Evolutionary conservation across 139 green algal genomes (phyloP).

Genomic region (Chlamydomonas incerta): DNA sequence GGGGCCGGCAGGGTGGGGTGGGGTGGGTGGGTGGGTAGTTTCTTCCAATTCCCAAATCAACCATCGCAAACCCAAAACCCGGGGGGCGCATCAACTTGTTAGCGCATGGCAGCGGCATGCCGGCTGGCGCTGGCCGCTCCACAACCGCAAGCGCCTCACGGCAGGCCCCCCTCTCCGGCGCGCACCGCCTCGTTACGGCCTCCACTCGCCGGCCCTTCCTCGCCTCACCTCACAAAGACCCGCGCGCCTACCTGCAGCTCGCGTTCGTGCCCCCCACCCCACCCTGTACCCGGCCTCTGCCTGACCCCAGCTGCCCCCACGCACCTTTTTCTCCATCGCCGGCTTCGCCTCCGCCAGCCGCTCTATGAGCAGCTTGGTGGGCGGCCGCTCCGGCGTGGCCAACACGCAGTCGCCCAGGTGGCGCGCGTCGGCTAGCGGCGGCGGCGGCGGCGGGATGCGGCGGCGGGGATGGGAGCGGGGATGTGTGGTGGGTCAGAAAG

Average conservation of each 20-base stretch:
- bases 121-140: too few relatives aligned
- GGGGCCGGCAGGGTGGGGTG: background rate
- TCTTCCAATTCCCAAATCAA: too few relatives aligned
- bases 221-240: too few relatives aligned
- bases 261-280: too few relatives aligned
- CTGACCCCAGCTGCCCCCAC: background rate
- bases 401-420: slow-evolving; percentile 8
- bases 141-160: too few relatives aligned
- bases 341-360: slow-evolving; percentile 20
- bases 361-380: background rate
- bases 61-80: too few relatives aligned
- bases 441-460: too few relatives aligned
- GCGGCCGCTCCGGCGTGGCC: slow-evolving; percentile 2
- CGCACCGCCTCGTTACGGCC: background rate
- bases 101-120: background rate
- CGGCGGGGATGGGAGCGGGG: background rate
- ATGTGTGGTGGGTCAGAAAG: background rate
- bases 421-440: background rate
- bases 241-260: too few relatives aligned
- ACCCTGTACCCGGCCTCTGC: too few relatives aligned
- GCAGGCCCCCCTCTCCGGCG: background rate
- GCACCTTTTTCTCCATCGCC: slow-evolving; percentile 15
- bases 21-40: background rate
- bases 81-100: too few relatives aligned
- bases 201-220: background rate